These are phyloP conservation scores for Umbelopsis ramanniana DNA, from an alignment of 192 early-diverging fungal species.

Conservation along the genomic window DNA sequence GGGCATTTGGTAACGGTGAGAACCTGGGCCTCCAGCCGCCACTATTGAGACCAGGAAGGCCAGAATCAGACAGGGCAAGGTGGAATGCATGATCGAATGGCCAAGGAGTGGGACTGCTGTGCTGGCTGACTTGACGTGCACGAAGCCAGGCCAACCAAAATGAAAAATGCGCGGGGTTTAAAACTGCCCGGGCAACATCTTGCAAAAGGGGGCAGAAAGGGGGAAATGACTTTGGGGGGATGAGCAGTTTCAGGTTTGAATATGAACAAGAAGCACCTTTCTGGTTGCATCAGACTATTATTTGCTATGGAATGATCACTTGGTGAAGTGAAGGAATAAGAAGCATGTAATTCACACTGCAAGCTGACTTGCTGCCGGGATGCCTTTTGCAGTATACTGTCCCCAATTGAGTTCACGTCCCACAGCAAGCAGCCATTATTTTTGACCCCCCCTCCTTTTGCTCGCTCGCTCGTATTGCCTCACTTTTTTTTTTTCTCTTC, in stretches of 20 bases:
- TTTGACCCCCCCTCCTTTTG: not conserved
- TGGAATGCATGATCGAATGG: not conserved
- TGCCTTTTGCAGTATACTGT: too few species aligned
- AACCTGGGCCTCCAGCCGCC: constrained; percentile 27
- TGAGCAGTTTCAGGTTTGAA: not conserved
- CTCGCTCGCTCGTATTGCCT: not conserved
- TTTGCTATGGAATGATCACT: too few species aligned
- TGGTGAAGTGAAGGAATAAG: too few species aligned
- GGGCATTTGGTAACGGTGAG: constrained; percentile 27
- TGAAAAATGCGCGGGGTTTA: not conserved
- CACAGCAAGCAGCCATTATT: not conserved
- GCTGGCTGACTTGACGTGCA: constrained; percentile 5
- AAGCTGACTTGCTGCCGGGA: too few species aligned
- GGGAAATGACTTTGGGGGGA: not conserved
- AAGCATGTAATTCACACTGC: too few species aligned
- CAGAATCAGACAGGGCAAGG: not conserved
- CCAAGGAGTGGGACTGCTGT: not conserved
- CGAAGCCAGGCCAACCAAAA: not conserved
- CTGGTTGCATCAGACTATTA: too few species aligned
- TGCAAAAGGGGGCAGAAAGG: not conserved
- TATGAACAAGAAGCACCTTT: not conserved
- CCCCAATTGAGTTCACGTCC: not conserved
- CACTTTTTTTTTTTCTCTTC: constrained; percentile 12
- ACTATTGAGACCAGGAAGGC: not conserved
- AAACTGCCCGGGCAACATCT: not conserved